Evolutionary conservation across 345 rosid species (phyloP), one percentile per base, ranked within the genome.

Genomic region (Iberis pinnata): DNA sequence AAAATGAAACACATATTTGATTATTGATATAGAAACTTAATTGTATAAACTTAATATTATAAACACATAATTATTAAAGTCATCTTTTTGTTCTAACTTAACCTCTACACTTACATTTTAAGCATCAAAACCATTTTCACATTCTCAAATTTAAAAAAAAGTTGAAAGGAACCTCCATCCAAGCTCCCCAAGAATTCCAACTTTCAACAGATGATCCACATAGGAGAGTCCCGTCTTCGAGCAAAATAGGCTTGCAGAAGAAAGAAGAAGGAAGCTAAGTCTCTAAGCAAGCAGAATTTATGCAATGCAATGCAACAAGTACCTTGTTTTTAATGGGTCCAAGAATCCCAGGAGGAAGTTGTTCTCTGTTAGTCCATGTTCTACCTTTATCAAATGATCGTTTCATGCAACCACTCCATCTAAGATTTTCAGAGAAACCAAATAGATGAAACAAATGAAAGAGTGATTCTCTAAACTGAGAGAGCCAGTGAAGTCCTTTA

Each of bases 341-440:
- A 2, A 87, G 60, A 58, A 87, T 84, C 50, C 96, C 89, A 2
- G 93, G 88, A 45, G 96, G 96, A 63, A 87, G 95, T 63, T 87
- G 96, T 69, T 87, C 93, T 73, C 93, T 77, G 17, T 62, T 58
- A 33, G 70, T 71, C 98, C 95, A 84, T 9, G 86, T 81, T 31
- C 58, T 61, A 49, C 98, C 98, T 45, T 80, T 76, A 49, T 90
- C 95, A 55, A 71, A 74, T 6, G 98, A 90, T 38, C 84, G 80
- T 74, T 84, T 90, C 84, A 90, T 73, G 79, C 89, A 84, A 63
- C 98, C 98, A 2, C 89, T 87, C 98, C 98, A 90, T 68, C 98
- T 90, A 43, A 58, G 51, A 22, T 56, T 53, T 25, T 9, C n/a
- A n/a, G n/a, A n/a, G n/a, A n/a, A 37, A 37, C 43, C 43, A 61